A percentile compares a stretch with the other conserved stretches of the same genome.
phyloP scores from a whole-genome alignment of 2,329 filamentous ascomycete species.

The Rhinocladiella similis region DNA sequence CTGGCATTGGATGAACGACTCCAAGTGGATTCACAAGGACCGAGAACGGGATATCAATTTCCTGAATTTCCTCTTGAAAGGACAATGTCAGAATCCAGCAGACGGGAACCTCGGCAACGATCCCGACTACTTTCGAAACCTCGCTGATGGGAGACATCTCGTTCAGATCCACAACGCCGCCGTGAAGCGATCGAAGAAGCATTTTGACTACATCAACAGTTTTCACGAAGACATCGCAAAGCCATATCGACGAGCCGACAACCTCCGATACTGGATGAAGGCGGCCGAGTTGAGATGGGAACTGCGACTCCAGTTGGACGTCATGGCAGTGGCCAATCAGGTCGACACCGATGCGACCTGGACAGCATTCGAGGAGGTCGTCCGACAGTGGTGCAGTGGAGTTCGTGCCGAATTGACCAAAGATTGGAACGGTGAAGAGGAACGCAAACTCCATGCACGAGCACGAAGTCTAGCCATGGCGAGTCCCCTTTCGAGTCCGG shows the following conservation, averaged over 20 bases:
- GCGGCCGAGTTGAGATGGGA: constrained; percentile 94
- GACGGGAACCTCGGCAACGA: constrained; percentile 19
- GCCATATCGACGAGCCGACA: constrained; percentile 90
- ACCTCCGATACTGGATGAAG: constrained; percentile 94
- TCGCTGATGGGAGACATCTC: constrained; percentile 78
- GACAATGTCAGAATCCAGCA: constrained; percentile 12
- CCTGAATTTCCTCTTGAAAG: constrained; percentile 64
- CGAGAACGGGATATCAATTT: constrained; percentile 80
- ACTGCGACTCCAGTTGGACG: constrained; percentile 76
- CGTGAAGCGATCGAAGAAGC: constrained; percentile 78
- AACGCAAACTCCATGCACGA: constrained; percentile 29
- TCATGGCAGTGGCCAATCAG: constrained; percentile 77
- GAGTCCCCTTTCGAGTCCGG: constrained; percentile 27
- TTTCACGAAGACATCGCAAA: constrained; percentile 94
- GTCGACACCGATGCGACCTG: constrained; percentile 63
- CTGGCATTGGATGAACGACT: constrained; percentile 72
- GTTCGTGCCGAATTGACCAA: constrained; percentile 80
- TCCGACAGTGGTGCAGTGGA: constrained; percentile 78
- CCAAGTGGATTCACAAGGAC: constrained; percentile 69
- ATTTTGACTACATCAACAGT: constrained; percentile 83
- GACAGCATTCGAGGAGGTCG: constrained; percentile 77
- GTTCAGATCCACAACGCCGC: constrained; percentile 87
- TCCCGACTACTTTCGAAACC: constrained; percentile 63
- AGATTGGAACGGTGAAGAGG: constrained; percentile 58
- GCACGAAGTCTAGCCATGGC: constrained; percentile 29